Conservation (phyloP, 208 protist genomes). For the Angomonas ambiguus region DNA sequence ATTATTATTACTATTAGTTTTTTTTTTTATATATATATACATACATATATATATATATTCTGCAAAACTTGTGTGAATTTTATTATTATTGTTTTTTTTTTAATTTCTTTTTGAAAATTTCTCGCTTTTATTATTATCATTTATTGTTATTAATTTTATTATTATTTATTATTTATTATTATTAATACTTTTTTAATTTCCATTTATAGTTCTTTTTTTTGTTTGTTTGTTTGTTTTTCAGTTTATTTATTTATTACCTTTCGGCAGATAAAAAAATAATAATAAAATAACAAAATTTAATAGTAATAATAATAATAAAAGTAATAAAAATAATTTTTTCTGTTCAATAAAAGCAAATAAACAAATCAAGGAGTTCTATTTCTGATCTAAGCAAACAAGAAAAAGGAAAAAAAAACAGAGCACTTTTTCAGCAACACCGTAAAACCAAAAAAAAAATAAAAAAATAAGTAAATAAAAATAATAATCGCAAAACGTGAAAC, state of each 20-base stretch:
- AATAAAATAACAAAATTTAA: not conserved
- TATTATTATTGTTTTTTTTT: not conserved
- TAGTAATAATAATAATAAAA: not conserved
- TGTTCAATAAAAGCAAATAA: too few relatives aligned
- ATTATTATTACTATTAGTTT: not conserved
- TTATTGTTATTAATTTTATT: too few relatives aligned
- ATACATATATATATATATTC: not conserved
- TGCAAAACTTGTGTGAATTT: not conserved
- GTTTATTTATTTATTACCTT: not conserved
- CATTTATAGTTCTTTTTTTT: not conserved
- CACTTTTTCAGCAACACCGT: not conserved
- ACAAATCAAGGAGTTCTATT: too few relatives aligned
- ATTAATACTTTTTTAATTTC: not conserved
- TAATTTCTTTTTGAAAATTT: not conserved
- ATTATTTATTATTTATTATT: too few relatives aligned
- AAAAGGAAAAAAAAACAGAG: too few relatives aligned
- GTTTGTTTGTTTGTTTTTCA: slow-evolving; percentile 9
- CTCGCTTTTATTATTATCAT: not conserved
- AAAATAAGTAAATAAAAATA: not conserved
- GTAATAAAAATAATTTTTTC: not conserved
- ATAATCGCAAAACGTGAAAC: not conserved
- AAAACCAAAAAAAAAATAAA: slow-evolving; percentile 2
- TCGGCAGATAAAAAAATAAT: not conserved
- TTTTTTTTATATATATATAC: slow-evolving; percentile 4
- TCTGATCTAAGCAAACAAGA: too few relatives aligned